Conservation (phyloP, 768 basidiomycete genomes). For the Suillus paluster region DNA sequence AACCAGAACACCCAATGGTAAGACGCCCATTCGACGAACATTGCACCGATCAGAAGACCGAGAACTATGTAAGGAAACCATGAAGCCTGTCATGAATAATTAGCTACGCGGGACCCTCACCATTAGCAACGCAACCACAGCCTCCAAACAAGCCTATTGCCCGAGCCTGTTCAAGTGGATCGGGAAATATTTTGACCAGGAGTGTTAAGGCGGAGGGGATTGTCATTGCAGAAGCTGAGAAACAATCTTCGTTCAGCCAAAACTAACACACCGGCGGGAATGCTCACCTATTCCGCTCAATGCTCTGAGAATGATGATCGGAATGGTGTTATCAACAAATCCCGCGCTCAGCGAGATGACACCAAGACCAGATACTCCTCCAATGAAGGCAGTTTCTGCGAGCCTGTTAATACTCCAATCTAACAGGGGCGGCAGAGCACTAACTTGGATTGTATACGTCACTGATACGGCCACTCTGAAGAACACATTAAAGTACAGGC, state of each 20-base stretch:
- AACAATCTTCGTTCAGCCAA: conserved; percentile 6
- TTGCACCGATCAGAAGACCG: conserved; percentile 48
- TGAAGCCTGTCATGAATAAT: not conserved
- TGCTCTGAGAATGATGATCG: conserved; percentile 54
- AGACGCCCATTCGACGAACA: conserved; percentile 44
- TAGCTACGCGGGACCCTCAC: conserved; percentile 21
- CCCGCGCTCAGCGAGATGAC: conserved; percentile 49
- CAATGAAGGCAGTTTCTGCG: conserved; percentile 46
- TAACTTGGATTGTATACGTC: conserved; percentile 48
- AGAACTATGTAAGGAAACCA: conserved; percentile 31
- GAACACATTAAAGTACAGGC: not conserved
- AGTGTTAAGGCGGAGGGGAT: conserved; percentile 56
- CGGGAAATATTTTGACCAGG: conserved; percentile 54
- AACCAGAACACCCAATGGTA: conserved; percentile 60
- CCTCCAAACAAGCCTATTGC: conserved; percentile 53
- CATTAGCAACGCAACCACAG: conserved; percentile 50
- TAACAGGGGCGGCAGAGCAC: conserved; percentile 3
- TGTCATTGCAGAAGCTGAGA: conserved; percentile 49
- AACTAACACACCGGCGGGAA: not conserved
- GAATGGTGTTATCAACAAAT: conserved; percentile 50
- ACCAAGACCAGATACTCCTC: conserved; percentile 46
- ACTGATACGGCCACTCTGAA: conserved; percentile 43
- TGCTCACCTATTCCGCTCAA: conserved; percentile 50
- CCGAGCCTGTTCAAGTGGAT: conserved; percentile 48
- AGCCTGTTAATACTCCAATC: not conserved